Conservation (phyloP, 2,329 filamentous ascomycete species). For the Fusarium sp. region DNA sequence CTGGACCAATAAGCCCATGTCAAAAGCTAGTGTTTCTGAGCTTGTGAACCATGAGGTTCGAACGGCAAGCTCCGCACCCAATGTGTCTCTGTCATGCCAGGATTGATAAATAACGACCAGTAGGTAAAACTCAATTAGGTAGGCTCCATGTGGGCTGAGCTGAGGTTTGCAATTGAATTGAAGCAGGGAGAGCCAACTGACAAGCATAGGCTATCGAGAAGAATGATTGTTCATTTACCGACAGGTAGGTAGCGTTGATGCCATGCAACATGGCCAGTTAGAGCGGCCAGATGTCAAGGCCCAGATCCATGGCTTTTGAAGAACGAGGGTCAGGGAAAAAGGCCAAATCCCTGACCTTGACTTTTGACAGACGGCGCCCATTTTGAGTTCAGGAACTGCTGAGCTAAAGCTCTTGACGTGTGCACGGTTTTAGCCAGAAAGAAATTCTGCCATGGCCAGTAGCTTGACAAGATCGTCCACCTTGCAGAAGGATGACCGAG, state of each 20-base stretch:
- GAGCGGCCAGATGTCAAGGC: constrained; percentile 13
- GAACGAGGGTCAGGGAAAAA: constrained; percentile 12
- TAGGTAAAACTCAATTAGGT: not conserved
- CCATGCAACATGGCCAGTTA: constrained; percentile 31
- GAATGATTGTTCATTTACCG: constrained; percentile 37
- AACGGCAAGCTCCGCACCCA: not conserved
- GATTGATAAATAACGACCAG: not conserved
- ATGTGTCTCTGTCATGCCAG: not conserved
- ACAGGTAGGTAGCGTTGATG: constrained; percentile 36
- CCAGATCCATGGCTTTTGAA: constrained; percentile 21
- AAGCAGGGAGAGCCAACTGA: not conserved
- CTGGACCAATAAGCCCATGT: constrained; percentile 11
- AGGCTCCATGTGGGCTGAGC: not conserved
- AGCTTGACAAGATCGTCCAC: constrained; percentile 4
- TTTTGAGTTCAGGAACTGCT: constrained; percentile 24
- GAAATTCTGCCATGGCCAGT: not conserved
- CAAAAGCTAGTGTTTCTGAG: constrained; percentile 19
- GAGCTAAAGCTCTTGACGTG: constrained; percentile 3
- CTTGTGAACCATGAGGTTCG: constrained; percentile 6
- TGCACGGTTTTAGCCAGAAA: not conserved
- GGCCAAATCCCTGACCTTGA: constrained; percentile 16
- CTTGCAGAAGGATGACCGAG: constrained; percentile 11
- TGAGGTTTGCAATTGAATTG: not conserved
- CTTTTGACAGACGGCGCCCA: constrained; percentile 4
- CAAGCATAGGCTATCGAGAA: constrained; percentile 5